Percentiles rank a stretch among this genome's conserved stretches.
phyloP scores from a whole-genome alignment of 2,329 filamentous ascomycete genomes.

The Fusarium musae region DNA sequence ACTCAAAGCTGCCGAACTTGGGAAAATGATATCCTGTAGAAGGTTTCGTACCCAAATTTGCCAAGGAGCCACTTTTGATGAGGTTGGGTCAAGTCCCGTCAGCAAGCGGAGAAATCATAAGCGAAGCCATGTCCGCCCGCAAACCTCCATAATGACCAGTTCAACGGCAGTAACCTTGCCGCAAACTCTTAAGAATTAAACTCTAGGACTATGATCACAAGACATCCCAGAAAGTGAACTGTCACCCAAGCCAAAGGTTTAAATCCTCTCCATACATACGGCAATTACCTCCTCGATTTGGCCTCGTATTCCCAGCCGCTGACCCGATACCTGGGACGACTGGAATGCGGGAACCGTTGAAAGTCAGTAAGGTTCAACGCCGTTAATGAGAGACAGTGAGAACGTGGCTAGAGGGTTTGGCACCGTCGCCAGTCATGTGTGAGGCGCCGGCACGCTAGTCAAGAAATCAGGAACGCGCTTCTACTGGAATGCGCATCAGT shows the following conservation, averaged over 20 bases:
- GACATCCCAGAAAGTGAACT: background rate
- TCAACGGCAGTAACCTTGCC: background rate
- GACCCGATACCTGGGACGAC: background rate
- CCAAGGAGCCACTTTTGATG: background rate
- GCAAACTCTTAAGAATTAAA: background rate
- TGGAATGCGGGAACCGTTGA: constrained; percentile 7
- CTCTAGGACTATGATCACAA: background rate
- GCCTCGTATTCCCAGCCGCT: background rate
- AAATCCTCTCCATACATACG: background rate
- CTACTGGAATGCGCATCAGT: background rate
- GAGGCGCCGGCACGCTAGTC: background rate
- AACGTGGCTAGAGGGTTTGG: constrained; percentile 13
- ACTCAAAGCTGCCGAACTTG: fast-evolving
- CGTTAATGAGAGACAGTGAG: background rate
- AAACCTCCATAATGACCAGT: background rate
- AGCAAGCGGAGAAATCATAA: background rate
- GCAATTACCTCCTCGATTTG: background rate
- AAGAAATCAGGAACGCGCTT: constrained; percentile 5
- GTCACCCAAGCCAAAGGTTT: background rate
- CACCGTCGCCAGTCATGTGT: background rate
- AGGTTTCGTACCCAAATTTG: background rate
- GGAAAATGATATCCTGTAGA: too few species aligned
- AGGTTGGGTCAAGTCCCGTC: background rate
- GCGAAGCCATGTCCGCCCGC: background rate
- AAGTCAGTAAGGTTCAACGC: background rate